A percentile compares a stretch with the other conserved stretches of the same genome.
These are phyloP conservation scores for Trichoderma erinaceum DNA, from an alignment of 495 filamentous ascomycete genomes.

Conservation along the genomic window DNA sequence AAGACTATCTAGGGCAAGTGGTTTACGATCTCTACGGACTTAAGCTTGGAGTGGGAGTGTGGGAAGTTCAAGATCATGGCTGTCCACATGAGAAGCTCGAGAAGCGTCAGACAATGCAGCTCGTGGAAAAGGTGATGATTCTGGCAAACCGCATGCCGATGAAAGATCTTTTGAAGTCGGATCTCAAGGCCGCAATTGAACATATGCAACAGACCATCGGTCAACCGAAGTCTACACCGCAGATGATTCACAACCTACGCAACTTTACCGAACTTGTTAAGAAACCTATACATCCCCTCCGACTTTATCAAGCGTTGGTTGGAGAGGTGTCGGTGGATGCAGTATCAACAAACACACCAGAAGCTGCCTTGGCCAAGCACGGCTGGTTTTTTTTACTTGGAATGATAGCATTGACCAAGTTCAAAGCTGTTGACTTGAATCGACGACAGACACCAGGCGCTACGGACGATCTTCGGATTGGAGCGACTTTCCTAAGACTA, in stretches of 20 bases:
- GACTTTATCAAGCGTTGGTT: slow-evolving; percentile 67
- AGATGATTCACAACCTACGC: slow-evolving; percentile 66
- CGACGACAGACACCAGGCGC: slow-evolving; percentile 71
- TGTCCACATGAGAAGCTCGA: slow-evolving; percentile 70
- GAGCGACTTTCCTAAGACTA: slow-evolving; percentile 70
- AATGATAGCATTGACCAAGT: slow-evolving; percentile 79
- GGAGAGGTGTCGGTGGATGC: slow-evolving; percentile 62
- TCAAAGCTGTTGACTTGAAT: slow-evolving; percentile 62
- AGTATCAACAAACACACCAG: slow-evolving; percentile 42
- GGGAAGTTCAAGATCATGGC: slow-evolving; percentile 66
- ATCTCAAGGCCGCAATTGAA: slow-evolving; percentile 80
- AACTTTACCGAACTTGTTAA: slow-evolving; percentile 71
- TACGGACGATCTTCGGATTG: slow-evolving; percentile 81
- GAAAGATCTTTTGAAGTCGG: slow-evolving; percentile 85
- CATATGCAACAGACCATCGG: slow-evolving; percentile 69
- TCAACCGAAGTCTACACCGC: slow-evolving; percentile 55
- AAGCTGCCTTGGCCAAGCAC: slow-evolving; percentile 61
- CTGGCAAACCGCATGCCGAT: slow-evolving; percentile 79
- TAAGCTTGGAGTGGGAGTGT: slow-evolving; percentile 63
- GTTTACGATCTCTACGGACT: slow-evolving; percentile 85
- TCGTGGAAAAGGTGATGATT: slow-evolving; percentile 74
- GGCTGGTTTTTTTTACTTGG: slow-evolving; percentile 92
- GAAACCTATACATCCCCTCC: slow-evolving; percentile 74
- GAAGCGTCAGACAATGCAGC: slow-evolving; percentile 62
- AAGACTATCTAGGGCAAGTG: slow-evolving; percentile 74